Base-by-base conservation (phyloP, 192 early-diverging fungal genomes). In the Entophlyctis luteolus region DNA sequence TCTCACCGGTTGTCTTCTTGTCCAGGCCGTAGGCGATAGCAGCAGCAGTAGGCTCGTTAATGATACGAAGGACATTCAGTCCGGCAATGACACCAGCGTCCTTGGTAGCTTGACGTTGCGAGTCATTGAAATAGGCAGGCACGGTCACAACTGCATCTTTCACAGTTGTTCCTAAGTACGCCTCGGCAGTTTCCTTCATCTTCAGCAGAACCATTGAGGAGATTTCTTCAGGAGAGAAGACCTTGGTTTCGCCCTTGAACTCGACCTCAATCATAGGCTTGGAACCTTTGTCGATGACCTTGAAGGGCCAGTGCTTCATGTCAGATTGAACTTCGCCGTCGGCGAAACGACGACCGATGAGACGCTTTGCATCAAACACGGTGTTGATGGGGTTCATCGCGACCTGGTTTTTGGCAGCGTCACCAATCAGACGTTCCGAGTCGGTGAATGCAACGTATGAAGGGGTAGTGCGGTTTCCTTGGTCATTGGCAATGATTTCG, bases 261-360 rank as follows among this genome's bases (percentile, higher is more conserved):
- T 95, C 92, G 45, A 83, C 78, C 85, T 94, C 84, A 79, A 96
- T 91, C 66, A 84, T 76, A 55, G 94, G 94, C 87, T 96, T 95
- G 78, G 79, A 74, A 48, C 82, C 88, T 81, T 92, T 89, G 73
- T 88, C 79, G 73, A 95, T 73, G 76, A 98, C 85, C 84, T 94
- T 95, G 91, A 96, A 98, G 45, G 93, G 90, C 90, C 89, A 96
- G 88, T 95, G 93, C 90, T 96, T 95, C 92, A 98, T 98, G 81
- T 98, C 96, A 58, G 89, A 86, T 86, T 98, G 93, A 55, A 98
- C 96, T 79, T 95, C 96, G 66, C 79, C 63, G 77, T 95, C 93
- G 48, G 79, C 84, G 79, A 94, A 96, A 49, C 88, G 86, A 73
- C 93, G 95, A 77, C 95, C 95, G 73, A 98, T 98, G 27, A 96